Evolutionary conservation across 1,284 basidiomycete species (phyloP).

Genomic region (Cryptococcus wingfieldii): DNA sequence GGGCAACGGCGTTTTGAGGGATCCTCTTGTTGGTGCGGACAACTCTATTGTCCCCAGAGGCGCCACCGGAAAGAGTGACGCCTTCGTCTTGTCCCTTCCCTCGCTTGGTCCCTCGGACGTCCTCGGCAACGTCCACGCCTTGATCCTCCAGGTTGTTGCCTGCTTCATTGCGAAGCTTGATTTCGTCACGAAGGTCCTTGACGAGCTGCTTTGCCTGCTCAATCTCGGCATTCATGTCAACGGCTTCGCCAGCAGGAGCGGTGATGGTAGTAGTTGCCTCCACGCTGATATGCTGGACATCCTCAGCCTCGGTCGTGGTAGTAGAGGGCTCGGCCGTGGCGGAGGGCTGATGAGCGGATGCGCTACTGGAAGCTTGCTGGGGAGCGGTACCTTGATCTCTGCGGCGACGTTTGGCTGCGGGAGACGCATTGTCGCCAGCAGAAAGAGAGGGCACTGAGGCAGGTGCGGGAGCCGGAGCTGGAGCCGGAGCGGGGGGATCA

Average conservation of each 20-base stretch:
- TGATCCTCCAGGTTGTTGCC: conserved; percentile 43
- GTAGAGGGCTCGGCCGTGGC: conserved; percentile 1
- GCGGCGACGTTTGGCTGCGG: conserved; percentile 38
- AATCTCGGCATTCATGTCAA: conserved; percentile 47
- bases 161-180: conserved; percentile 34
- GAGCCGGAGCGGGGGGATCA: not conserved
- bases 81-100: conserved; percentile 33
- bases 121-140: conserved; percentile 25
- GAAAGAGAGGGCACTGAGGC: conserved; percentile 12
- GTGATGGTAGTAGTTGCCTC: conserved; percentile 45
- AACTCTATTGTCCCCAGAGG: conserved; percentile 24
- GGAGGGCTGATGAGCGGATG: not conserved
- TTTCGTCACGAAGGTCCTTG: conserved; percentile 40
- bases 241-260: conserved; percentile 27
- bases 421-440: conserved; percentile 17
- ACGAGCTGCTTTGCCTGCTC: conserved; percentile 46
- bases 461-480: not conserved
- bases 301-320: conserved; percentile 3
- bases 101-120: conserved; percentile 41
- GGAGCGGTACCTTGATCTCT: conserved; percentile 3
- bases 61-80: conserved; percentile 29
- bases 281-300: conserved; percentile 32
- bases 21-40: conserved; percentile 41
- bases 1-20: conserved; percentile 13
- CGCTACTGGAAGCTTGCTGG: conserved; percentile 3